phyloP scores from a whole-genome alignment of 108 stramenopile genomes.

The Hondaea fermentalgiana region DNA sequence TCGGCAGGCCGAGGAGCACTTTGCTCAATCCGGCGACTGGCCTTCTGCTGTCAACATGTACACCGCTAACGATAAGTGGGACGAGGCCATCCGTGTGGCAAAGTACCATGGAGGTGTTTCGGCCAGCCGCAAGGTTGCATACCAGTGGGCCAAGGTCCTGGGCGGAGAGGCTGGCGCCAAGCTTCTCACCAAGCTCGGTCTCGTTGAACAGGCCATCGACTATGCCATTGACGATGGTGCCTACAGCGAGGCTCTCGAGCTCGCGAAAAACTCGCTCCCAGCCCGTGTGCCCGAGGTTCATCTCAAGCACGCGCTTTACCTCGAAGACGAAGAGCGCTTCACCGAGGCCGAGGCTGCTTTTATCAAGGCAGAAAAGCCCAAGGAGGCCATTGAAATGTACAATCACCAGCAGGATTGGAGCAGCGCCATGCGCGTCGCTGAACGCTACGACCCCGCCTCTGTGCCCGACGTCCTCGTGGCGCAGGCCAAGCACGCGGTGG shows the following conservation, averaged over 20 bases:
- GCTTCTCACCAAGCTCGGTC: conserved; percentile 47
- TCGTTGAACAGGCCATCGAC: conserved; percentile 53
- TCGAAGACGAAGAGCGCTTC: conserved; percentile 54
- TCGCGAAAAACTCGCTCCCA: conserved; percentile 34
- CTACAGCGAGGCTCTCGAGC: conserved; percentile 51
- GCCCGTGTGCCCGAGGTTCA: conserved; percentile 39
- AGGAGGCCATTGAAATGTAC: conserved; percentile 65
- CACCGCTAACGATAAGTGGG: conserved; percentile 46
- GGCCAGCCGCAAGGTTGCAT: conserved; percentile 51
- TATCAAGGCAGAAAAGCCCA: conserved; percentile 49
- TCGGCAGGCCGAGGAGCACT: conserved; percentile 51
- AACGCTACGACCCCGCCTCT: conserved; percentile 45
- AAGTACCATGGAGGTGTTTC: conserved; percentile 45
- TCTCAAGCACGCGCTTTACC: conserved; percentile 49
- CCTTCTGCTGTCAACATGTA: conserved; percentile 56
- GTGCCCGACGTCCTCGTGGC: conserved; percentile 47
- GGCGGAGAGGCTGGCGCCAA: conserved; percentile 55
- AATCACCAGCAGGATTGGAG: conserved; percentile 53
- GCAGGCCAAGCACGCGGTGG: conserved; percentile 34
- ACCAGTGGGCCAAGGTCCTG: conserved; percentile 44
- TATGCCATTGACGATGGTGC: conserved; percentile 45
- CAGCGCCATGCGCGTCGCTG: conserved; percentile 49
- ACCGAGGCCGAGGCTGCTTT: conserved; percentile 56
- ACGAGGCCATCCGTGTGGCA: conserved; percentile 55
- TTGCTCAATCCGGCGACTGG: conserved; percentile 55